phyloP scores from a whole-genome alignment of 345 rosid genomes.

The Eucalyptus urophylla region DNA sequence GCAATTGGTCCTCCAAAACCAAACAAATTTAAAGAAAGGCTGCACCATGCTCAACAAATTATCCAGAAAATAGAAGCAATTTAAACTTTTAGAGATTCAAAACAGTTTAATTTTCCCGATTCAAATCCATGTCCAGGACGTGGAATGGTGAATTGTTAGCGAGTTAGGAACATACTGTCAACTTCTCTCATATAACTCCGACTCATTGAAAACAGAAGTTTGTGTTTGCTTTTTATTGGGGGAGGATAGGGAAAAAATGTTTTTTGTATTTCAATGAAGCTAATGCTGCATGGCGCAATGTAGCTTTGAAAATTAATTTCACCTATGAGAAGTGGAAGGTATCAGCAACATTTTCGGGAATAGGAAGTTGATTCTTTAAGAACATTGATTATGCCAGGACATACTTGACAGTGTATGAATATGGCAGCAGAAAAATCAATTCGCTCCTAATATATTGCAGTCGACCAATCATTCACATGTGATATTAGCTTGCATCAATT shows the following conservation, averaged over 20 bases:
- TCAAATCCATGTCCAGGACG: neutral
- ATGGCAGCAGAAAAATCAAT: neutral
- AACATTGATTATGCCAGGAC: neutral
- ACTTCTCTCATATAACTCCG: neutral
- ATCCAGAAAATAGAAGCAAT: neutral
- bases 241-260: neutral
- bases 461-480: neutral
- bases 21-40: slow-evolving; percentile 55
- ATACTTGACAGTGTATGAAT: neutral
- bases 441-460: neutral
- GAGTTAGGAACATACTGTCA: neutral
- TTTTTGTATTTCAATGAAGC: neutral
- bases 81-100: neutral
- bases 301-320: neutral
- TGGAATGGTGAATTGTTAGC: neutral
- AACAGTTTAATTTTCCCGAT: neutral
- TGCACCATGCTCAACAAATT: slow-evolving; percentile 7
- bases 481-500: neutral
- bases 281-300: neutral
- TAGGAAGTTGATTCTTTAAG: neutral
- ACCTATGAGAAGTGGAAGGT: neutral
- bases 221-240: neutral
- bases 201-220: neutral
- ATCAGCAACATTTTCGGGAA: neutral
- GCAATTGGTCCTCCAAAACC: slow-evolving; percentile 58